Base-by-base conservation (phyloP, 441 rosid genomes). In the Eugenia klotzschiana region DNA sequence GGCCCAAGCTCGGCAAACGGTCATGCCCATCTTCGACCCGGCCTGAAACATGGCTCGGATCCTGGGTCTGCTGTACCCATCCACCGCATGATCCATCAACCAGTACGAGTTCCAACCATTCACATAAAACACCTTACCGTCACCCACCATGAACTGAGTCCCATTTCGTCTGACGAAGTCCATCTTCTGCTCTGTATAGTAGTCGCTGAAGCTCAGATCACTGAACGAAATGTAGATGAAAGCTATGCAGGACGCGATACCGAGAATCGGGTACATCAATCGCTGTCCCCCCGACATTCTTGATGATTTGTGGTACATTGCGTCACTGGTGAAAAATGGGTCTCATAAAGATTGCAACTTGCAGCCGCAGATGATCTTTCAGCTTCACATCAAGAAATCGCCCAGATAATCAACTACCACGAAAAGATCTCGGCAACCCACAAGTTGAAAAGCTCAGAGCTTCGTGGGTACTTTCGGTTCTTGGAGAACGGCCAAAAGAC, bases 51-150 rank as follows among this genome's bases (percentile, higher is more conserved):
- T 94, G 82, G 91, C 93, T 73, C 91, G 81, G 83, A 93, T 91
- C 84, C 94, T 94, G 26, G 90, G 90, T 85, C 89, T 91, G 85
- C 91, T 92, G 58, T 91, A 88, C 57, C 88, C 98, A 80, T 94
- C 94, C 37, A 88, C 98, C 60, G 96, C 94, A 43, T 93, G 95
- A 74, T 92, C 96, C 99, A 96, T 93, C 86, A 96, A 89, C 99
- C 99, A 96, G 86, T 91, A 96, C 41, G 98, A 96, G 87, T 96
- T 96, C 99, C 99, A 96, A 5, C 99, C 99, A 80, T 95, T 95
- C 8, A 95, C 88, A 81, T 90, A 94, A 51, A 92, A 91, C 11
- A 87, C 73, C 84, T 88, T 91, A 20, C 96, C 98, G 80, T 37
- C 25, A 69, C 93, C 93, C 73, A 93, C 83, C 90, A 89, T 82